Conservation (phyloP, 2,329 filamentous ascomycete genomes). For the Aspergillus transmontanensis region DNA sequence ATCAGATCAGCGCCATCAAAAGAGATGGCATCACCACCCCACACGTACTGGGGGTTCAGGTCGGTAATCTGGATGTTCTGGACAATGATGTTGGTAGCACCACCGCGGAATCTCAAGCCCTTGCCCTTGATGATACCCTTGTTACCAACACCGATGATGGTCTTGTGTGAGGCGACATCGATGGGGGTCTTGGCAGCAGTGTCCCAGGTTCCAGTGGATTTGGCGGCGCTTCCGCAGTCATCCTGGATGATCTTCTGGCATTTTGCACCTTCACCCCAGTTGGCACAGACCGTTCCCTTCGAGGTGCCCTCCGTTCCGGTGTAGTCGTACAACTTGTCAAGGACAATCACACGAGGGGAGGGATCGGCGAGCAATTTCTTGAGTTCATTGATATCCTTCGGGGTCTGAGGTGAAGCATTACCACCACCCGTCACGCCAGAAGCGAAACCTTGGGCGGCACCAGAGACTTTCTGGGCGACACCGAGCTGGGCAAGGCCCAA, state of each 20-base stretch:
- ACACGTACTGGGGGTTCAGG: slow-evolving; percentile 57
- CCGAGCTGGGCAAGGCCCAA: neutral
- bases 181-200: slow-evolving; percentile 54
- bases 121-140: slow-evolving; percentile 59
- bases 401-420: slow-evolving; percentile 54
- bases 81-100: slow-evolving; percentile 58
- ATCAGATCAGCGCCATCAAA: slow-evolving; percentile 42
- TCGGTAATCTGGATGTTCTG: slow-evolving; percentile 58
- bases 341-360: slow-evolving; percentile 57
- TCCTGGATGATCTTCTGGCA: slow-evolving; percentile 57
- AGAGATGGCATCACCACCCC: slow-evolving; percentile 60
- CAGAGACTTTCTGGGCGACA: slow-evolving; percentile 21
- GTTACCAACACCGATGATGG: slow-evolving; percentile 54
- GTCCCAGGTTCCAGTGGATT: slow-evolving; percentile 47
- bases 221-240: slow-evolving; percentile 58
- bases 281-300: slow-evolving; percentile 27
- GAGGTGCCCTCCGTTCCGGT: slow-evolving; percentile 18
- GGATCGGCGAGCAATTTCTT: slow-evolving; percentile 58
- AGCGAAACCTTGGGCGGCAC: slow-evolving; percentile 47
- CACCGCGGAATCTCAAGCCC: slow-evolving; percentile 49
- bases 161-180: slow-evolving; percentile 58
- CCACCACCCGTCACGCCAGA: slow-evolving; percentile 62
- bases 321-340: slow-evolving; percentile 51
- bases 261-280: slow-evolving; percentile 25
- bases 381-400: slow-evolving; percentile 55